phyloP scores from a whole-genome alignment of 2,329 filamentous ascomycete species.

The Hymenoscyphus fraxineus region DNA sequence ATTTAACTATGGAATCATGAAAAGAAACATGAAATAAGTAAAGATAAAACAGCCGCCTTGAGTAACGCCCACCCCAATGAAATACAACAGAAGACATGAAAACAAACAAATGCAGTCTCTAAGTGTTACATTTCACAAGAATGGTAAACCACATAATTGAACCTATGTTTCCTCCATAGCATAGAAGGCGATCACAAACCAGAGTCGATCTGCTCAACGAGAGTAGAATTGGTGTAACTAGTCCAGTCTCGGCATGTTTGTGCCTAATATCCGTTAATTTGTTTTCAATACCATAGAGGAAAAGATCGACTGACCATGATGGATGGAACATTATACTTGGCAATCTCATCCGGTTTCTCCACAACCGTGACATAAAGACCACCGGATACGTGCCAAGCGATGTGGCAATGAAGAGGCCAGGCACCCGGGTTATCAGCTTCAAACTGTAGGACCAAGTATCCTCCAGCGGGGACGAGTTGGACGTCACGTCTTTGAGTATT shows the following conservation, averaged over 20 bases:
- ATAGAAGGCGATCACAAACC: conserved; percentile 12
- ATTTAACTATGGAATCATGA: background rate
- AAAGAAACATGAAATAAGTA: background rate
- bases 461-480: conserved; percentile 41
- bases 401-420: conserved; percentile 50
- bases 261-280: conserved; percentile 24
- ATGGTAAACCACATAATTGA: background rate
- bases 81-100: background rate
- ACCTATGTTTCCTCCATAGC: background rate
- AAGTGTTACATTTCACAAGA: background rate
- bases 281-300: background rate
- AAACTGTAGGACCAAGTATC: conserved; percentile 45
- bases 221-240: conserved; percentile 26
- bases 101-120: background rate
- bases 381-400: conserved; percentile 45
- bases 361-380: conserved; percentile 39
- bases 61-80: background rate
- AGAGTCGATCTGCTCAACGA: conserved; percentile 34
- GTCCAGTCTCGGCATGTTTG: conserved; percentile 53
- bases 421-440: conserved; percentile 49
- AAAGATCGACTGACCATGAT: background rate
- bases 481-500: conserved; percentile 53
- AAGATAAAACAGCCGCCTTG: background rate
- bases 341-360: conserved; percentile 38
- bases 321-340: conserved; percentile 15